Evolutionary conservation across 2,329 filamentous ascomycete genomes (phyloP), one percentile per base, ranked within the genome.

Genomic region (Capronia epimyces): DNA sequence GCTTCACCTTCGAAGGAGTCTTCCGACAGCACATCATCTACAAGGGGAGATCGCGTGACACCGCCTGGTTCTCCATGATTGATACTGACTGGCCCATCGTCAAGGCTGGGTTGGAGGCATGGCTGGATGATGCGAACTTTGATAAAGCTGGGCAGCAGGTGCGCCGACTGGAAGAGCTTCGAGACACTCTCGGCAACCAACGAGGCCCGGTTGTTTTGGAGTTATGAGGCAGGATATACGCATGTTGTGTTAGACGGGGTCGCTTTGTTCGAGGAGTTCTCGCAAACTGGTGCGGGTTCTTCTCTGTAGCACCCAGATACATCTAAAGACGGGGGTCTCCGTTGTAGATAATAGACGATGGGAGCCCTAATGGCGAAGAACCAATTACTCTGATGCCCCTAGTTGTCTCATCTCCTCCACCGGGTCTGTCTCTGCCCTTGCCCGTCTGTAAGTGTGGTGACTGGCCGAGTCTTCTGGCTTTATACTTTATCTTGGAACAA

Each of bases 11-110:
- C 58, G 82, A 86, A 63, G 82, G 82, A 0, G 60, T 74, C 0
- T 83, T 84, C 55, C 71, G 80, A 46, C 78, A 81, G 55, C 80
- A 85, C 61, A 74, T 82, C 73, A 70, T 84, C 24, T 60, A 77
- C 6, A 81, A 78, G 57, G 81, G 79, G 0, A 66, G 72, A 18
- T 74, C 68, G 46, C 67, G 82, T 37, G 81, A 85, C 61, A 81
- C 80, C 0, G 72, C 75, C 2, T 85, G 79, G 79, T 79, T 74
- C 49, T 76, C 78, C 18, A 76, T 84, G 6, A 60, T 78, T 1
- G 75, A 80, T 43, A 72, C 74, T 0, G 82, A 85, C 51, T 85
- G 82, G 82, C 69, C 70, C 1, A 44, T 49, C 0, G 63, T 73
- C 1, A 76, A 71, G 56, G 53, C 58, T 1, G 76, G 63, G 0